Conservation (phyloP, 2,329 filamentous ascomycete species). For the Xylariaceae sp. region DNA sequence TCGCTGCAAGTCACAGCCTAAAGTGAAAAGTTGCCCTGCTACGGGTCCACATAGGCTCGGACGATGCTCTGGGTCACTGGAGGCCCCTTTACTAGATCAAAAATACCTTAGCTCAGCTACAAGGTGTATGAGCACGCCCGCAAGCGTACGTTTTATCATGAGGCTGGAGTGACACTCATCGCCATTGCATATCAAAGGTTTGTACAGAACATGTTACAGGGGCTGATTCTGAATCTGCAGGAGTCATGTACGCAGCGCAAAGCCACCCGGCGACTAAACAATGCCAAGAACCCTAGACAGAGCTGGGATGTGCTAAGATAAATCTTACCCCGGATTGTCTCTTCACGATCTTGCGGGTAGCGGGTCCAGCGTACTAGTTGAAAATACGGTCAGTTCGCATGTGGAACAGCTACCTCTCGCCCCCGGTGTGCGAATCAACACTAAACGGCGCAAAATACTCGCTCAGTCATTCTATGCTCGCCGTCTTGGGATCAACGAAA, state of each 20-base stretch:
- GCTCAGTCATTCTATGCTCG: no score
- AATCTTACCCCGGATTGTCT: conserved; percentile 39
- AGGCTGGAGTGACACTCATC: neutral
- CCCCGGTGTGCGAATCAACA: no score
- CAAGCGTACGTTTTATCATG: neutral
- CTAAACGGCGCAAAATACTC: no score
- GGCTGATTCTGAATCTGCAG: conserved; percentile 6
- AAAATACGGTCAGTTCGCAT: neutral
- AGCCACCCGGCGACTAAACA: neutral
- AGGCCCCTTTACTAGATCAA: conserved; percentile 12
- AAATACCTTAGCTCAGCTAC: conserved; percentile 1
- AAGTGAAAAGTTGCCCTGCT: conserved; percentile 31
- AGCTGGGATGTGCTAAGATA: conserved; percentile 9
- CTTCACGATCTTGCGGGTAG: conserved; percentile 27
- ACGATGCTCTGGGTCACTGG: conserved; percentile 14
- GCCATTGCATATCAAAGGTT: neutral
- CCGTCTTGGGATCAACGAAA: no score
- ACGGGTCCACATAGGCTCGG: conserved; percentile 21
- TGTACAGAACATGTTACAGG: conserved; percentile 1
- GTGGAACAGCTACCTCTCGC: no score
- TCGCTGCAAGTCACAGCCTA: conserved; percentile 39
- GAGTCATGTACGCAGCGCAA: conserved; percentile 1
- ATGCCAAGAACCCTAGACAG: conserved; percentile 3
- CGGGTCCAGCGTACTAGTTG: conserved; percentile 18
- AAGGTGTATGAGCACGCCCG: neutral